phyloP scores from a whole-genome alignment of 2,329 filamentous ascomycete species.

The Pestalotiopsis sp. region DNA sequence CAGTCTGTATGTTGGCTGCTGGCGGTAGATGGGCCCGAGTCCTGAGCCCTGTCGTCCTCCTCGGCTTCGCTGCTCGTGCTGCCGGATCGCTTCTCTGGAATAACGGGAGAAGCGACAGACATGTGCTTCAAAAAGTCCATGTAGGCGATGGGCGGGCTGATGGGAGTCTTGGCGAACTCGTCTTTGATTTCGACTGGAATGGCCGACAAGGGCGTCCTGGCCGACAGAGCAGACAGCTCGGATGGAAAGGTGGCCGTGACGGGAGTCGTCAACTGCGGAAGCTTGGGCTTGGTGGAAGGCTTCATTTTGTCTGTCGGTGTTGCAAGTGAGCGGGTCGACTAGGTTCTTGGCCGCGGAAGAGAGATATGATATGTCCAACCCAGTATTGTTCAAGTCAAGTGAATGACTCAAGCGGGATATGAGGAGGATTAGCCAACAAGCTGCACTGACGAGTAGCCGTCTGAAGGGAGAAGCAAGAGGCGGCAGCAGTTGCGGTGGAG shows the following conservation, averaged over 20 bases:
- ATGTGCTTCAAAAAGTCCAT: slow-evolving; percentile 89
- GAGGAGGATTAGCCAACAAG: slow-evolving; percentile 30
- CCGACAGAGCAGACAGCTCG: slow-evolving; percentile 61
- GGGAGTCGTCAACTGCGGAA: slow-evolving; percentile 62
- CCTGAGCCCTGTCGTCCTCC: slow-evolving; percentile 42
- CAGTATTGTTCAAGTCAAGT: slow-evolving; percentile 38
- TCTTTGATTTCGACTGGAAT: slow-evolving; percentile 64
- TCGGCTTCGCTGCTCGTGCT: slow-evolving; percentile 42
- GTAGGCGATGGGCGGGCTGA: slow-evolving; percentile 87
- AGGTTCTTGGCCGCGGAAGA: slow-evolving; percentile 10
- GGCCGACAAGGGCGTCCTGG: slow-evolving; percentile 68
- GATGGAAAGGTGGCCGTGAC: slow-evolving; percentile 63
- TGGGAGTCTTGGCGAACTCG: slow-evolving; percentile 71
- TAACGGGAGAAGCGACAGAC: slow-evolving; percentile 69
- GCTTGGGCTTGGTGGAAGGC: slow-evolving; percentile 57
- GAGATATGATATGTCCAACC: slow-evolving; percentile 16
- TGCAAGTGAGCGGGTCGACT: background rate
- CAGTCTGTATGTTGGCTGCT: slow-evolving; percentile 55
- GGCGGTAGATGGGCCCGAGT: slow-evolving; percentile 56
- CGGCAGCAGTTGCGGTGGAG: slow-evolving; percentile 34
- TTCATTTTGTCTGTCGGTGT: slow-evolving; percentile 39
- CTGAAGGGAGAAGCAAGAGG: slow-evolving; percentile 24
- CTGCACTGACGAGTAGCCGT: slow-evolving; percentile 39
- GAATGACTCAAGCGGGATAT: slow-evolving; percentile 38
- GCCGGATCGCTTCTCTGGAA: slow-evolving; percentile 54